Evolutionary conservation across 345 rosid genomes (phyloP), one percentile per base, ranked within the genome.

Genomic region (Streptanthus diversifolius): DNA sequence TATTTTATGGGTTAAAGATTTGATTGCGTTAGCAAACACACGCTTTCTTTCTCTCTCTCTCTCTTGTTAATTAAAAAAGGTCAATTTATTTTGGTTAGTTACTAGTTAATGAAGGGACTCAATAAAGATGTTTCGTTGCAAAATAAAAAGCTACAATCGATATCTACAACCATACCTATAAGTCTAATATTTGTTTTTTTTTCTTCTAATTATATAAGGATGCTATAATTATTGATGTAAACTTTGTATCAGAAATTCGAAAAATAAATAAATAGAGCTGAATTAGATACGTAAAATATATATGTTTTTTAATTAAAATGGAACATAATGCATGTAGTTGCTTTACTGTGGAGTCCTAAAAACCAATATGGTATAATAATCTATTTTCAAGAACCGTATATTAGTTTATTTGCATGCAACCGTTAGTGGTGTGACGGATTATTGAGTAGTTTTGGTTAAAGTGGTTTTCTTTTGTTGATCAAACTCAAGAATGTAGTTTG

Each of bases 11-110:
- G 63, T 75, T 67, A 51, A 75, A 75, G 74, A 33, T 75, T 41
- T 68, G 69, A 36, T 68, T 60, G 74, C 69, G 74, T 75, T 75
- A 51, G 49, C 74, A 61, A 75, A 59, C 2, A 75, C 79, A 75
- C 70, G 70, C 61, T 74, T 58, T 48, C 72, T 53, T 8, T 49
- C 45, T 48, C 21, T n/a, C n/a, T 37, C 48, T 58, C 36, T 51
- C 3, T 70, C 49, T 45, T 47, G 39, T 43, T 7, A 55, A 64
- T 64, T 7, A 72, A 52, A 36, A 49, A 66, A 66, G 66, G 61
- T 74, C 78, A 19, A 48, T 66, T 49, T 74, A 45, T 75, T 60
- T 60, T 68, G 74, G 79, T 68, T 75, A 74, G 74, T 75, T 70
- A 75, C 69, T 51, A 68, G 52, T 52, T 33, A 68, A 68, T 68